Evolutionary conservation across 768 basidiomycete species (phyloP).

Genomic region (Pleurotus citrinopileatus): DNA sequence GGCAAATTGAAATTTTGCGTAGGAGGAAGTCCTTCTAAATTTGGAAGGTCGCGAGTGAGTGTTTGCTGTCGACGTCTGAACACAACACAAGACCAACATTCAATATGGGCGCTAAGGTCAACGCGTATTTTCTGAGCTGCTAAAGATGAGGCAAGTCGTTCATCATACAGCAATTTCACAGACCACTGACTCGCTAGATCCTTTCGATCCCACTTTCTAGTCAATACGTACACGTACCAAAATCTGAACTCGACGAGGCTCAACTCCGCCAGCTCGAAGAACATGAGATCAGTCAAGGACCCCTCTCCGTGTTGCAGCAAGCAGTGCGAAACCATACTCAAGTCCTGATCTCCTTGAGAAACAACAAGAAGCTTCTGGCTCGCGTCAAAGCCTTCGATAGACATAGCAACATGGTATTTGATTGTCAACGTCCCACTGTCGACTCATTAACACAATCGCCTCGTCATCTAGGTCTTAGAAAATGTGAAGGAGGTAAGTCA

Average conservation of each 20-base stretch:
- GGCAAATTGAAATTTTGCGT: not conserved
- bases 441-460: slow-evolving; percentile 12
- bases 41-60: not conserved
- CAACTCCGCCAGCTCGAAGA: slow-evolving; percentile 96
- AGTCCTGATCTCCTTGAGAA: slow-evolving; percentile 93
- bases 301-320: slow-evolving; percentile 92
- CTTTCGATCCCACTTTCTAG: slow-evolving; percentile 36
- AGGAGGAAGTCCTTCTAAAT: not conserved
- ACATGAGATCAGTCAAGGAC: slow-evolving; percentile 98
- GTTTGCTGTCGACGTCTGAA: not conserved
- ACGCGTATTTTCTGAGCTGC: not conserved
- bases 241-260: slow-evolving; percentile 96
- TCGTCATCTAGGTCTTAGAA: slow-evolving; percentile 72
- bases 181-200: not conserved
- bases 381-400: slow-evolving; percentile 98
- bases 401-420: slow-evolving; percentile 91
- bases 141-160: slow-evolving; percentile 2
- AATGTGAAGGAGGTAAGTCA: slow-evolving; percentile 90
- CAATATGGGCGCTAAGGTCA: slow-evolving; percentile 1
- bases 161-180: not conserved
- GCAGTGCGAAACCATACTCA: slow-evolving; percentile 97
- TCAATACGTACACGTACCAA: slow-evolving; percentile 96
- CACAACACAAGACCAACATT: too few relatives aligned
- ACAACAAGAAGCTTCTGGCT: slow-evolving; percentile 96
- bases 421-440: slow-evolving; percentile 2